These are phyloP conservation scores for Moniliella sp. DNA, from an alignment of 1,284 basidiomycete genomes.

Conservation along the genomic window DNA sequence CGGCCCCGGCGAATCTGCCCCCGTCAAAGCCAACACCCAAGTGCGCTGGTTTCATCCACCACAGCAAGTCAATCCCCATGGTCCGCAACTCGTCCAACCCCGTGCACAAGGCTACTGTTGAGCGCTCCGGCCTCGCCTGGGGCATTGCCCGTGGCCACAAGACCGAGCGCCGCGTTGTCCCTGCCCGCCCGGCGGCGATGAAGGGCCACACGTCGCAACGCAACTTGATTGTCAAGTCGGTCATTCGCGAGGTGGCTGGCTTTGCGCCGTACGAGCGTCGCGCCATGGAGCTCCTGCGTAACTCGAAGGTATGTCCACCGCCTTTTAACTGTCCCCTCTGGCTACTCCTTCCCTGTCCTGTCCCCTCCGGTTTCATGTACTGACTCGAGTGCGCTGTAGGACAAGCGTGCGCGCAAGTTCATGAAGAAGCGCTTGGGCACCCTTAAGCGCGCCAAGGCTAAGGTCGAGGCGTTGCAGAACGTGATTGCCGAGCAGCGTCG, in stretches of 20 bases:
- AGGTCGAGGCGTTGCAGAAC: slow-evolving; percentile 4
- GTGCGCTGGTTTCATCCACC: too few species aligned
- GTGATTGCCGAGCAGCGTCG: slow-evolving; percentile 4
- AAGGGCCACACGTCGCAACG: slow-evolving; percentile 61
- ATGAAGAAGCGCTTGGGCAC: slow-evolving; percentile 32
- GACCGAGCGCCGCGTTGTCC: slow-evolving; percentile 64
- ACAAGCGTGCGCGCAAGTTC: slow-evolving; percentile 34
- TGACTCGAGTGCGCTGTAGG: slow-evolving; percentile 4
- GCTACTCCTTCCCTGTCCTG: too few species aligned
- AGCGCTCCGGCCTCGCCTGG: slow-evolving; percentile 66
- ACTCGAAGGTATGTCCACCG: slow-evolving; percentile 89
- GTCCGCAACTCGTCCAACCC: too few species aligned
- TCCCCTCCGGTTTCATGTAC: too few species aligned
- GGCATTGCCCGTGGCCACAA: slow-evolving; percentile 82
- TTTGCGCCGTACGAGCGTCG: slow-evolving; percentile 97
- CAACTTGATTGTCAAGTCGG: slow-evolving; percentile 19
- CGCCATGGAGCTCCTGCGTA: slow-evolving; percentile 93
- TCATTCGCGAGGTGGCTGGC: slow-evolving; percentile 44
- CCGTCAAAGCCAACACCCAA: too few species aligned
- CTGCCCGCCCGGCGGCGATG: slow-evolving; percentile 61
- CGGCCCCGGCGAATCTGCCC: too few species aligned
- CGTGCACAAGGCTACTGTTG: too few species aligned
- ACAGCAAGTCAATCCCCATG: too few species aligned
- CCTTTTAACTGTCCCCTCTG: slow-evolving; percentile 35
- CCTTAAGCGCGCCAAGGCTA: slow-evolving; percentile 26